Evolutionary conservation across 2,329 filamentous ascomycete species (phyloP).

Genomic region (Aspergillus sojae): DNA sequence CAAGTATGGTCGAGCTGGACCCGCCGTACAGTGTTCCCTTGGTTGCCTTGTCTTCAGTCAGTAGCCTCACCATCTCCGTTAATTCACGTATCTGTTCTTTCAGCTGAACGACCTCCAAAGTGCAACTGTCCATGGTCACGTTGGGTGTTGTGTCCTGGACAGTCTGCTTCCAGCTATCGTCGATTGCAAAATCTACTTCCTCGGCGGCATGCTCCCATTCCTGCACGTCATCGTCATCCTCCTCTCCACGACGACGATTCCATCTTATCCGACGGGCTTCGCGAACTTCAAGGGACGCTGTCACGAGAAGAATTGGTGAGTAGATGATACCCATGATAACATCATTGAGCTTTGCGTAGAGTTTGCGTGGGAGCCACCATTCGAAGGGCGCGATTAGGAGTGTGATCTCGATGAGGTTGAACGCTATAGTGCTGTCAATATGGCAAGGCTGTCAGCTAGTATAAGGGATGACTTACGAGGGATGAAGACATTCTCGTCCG

Average conservation of each 20-base stretch:
- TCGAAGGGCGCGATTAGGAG: constrained; percentile 78
- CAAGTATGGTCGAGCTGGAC: constrained; percentile 16
- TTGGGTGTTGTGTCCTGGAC: constrained; percentile 78
- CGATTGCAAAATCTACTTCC: constrained; percentile 76
- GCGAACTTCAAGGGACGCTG: constrained; percentile 70
- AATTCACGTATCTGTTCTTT: constrained; percentile 61
- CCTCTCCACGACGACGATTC: constrained; percentile 79
- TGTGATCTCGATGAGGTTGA: constrained; percentile 91
- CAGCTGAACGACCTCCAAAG: constrained; percentile 61
- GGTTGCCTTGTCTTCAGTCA: constrained; percentile 42
- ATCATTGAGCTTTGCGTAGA: constrained; percentile 84
- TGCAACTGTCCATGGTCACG: constrained; percentile 74
- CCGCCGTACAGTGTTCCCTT: constrained; percentile 14
- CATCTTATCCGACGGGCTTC: constrained; percentile 67
- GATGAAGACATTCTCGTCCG: constrained; percentile 98
- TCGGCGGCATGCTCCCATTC: constrained; percentile 85
- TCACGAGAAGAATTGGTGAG: constrained; percentile 77
- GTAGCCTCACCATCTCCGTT: constrained; percentile 64
- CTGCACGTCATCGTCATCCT: constrained; percentile 83
- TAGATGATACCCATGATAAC: constrained; percentile 85
- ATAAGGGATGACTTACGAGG: constrained; percentile 56
- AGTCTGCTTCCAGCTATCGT: constrained; percentile 77
- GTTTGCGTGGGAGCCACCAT: constrained; percentile 83
- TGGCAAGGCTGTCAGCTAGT: not conserved
- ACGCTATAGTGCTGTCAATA: constrained; percentile 49